These are phyloP conservation scores for Penicillium coffeae DNA, from an alignment of 495 filamentous ascomycete genomes.

Conservation along the genomic window DNA sequence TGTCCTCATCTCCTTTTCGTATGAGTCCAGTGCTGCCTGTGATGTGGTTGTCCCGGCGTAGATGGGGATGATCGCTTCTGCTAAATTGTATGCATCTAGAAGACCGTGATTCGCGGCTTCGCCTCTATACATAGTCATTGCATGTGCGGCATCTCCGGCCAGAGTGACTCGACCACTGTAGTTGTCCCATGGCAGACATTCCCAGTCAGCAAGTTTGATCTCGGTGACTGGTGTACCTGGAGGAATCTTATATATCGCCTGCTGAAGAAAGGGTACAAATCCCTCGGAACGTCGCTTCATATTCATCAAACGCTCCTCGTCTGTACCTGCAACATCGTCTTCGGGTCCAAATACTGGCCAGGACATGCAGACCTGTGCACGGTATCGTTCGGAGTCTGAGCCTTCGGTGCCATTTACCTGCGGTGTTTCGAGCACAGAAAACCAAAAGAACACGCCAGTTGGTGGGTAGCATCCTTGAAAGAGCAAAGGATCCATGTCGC, in stretches of 20 bases:
- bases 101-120: conserved; percentile 58
- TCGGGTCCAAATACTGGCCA: conserved; percentile 25
- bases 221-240: conserved; percentile 41
- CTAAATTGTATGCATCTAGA: conserved; percentile 36
- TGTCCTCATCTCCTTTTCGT: conserved; percentile 49
- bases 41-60: conserved; percentile 11
- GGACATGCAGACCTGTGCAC: conserved; percentile 28
- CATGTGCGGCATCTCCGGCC: conserved; percentile 59
- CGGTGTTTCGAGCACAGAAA: conserved; percentile 38
- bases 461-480: conserved; percentile 55
- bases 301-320: conserved; percentile 37
- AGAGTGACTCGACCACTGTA: conserved; percentile 44
- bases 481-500: conserved; percentile 53
- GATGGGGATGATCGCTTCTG: conserved; percentile 17
- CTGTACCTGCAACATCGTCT: conserved; percentile 32
- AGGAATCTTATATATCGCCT: conserved; percentile 36
- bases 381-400: conserved; percentile 9
- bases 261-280: conserved; percentile 51
- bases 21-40: conserved; percentile 40
- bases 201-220: conserved; percentile 52
- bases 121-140: conserved; percentile 61
- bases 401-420: conserved; percentile 12
- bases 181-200: conserved; percentile 43
- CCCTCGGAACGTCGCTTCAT: conserved; percentile 48
- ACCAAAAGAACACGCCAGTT: conserved; percentile 53